Conservation (phyloP, 129 eudicot genomes). For the Flaveria ramosissima region DNA sequence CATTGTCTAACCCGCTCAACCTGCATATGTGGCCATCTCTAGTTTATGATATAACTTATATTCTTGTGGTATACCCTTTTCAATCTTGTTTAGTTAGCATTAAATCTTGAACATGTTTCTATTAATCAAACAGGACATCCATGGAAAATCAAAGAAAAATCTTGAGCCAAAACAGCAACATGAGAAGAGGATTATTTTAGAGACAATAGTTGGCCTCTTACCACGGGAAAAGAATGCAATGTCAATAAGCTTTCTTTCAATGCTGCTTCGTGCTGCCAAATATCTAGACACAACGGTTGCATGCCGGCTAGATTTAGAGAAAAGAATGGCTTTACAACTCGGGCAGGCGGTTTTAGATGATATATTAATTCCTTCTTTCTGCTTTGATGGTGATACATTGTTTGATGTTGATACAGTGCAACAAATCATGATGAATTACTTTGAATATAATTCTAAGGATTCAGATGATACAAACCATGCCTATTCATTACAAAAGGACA, state of each 20-base stretch:
- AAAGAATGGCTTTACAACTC: constrained; percentile 71
- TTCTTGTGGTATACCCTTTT: neutral
- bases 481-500: constrained; percentile 43
- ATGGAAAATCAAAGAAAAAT: constrained; percentile 71
- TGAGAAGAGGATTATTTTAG: constrained; percentile 77
- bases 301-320: constrained; percentile 86
- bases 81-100: neutral
- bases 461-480: constrained; percentile 25
- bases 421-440: constrained; percentile 57
- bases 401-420: constrained; percentile 91
- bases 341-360: constrained; percentile 87
- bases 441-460: constrained; percentile 44
- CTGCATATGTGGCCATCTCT: neutral
- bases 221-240: constrained; percentile 81
- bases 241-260: constrained; percentile 88
- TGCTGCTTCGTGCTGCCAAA: constrained; percentile 83
- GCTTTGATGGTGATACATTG: constrained; percentile 68
- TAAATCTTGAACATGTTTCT: constrained; percentile 5
- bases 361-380: constrained; percentile 76
- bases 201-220: constrained; percentile 86
- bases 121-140: constrained; percentile 56
- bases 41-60: neutral
- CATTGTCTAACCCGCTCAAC: neutral
- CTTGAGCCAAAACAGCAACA: constrained; percentile 78
- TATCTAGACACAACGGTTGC: constrained; percentile 77